Evolutionary conservation across 352 stramenopile species (phyloP).

Genomic region (Peronospora farinosa): DNA sequence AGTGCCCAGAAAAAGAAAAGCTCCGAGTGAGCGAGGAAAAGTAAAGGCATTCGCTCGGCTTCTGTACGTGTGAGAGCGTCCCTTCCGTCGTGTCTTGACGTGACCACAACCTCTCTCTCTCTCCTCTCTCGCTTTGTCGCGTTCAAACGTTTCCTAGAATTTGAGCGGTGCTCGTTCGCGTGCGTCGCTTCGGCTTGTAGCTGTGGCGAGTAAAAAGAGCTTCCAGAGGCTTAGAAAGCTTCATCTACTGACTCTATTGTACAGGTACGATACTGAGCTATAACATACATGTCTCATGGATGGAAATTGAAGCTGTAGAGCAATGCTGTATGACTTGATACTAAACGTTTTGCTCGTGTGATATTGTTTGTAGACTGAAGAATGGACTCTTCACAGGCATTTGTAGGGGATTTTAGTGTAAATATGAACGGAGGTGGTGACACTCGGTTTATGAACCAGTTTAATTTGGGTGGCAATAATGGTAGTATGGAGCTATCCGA

Average conservation of each 20-base stretch:
- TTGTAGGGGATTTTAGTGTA: conserved; percentile 68
- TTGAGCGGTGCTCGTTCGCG: conserved; percentile 10
- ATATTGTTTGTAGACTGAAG: conserved; percentile 1
- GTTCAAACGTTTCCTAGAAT: background rate
- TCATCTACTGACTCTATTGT: background rate
- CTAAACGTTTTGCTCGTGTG: conserved; percentile 8
- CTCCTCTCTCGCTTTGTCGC: conserved; percentile 12
- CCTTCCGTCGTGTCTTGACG: conserved; percentile 9
- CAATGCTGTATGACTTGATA: background rate
- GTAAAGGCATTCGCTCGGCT: conserved; percentile 9
- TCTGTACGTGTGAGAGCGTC: conserved; percentile 14
- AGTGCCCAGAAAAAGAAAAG: conserved; percentile 46
- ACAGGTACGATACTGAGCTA: conserved; percentile 5
- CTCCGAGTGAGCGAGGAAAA: conserved; percentile 30
- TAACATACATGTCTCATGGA: conserved; percentile 5
- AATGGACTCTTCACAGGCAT: conserved; percentile 71
- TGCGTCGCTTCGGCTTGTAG: conserved; percentile 3
- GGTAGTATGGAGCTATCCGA: conserved; percentile 37
- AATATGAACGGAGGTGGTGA: conserved; percentile 59
- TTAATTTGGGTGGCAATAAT: conserved; percentile 38
- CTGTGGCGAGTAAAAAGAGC: conserved; percentile 6
- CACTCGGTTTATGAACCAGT: conserved; percentile 71
- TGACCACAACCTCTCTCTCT: conserved; percentile 4
- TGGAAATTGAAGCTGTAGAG: background rate
- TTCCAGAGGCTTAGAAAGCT: conserved; percentile 13